phyloP scores from a whole-genome alignment of 768 basidiomycete species.

The Calocera viscosa region DNA sequence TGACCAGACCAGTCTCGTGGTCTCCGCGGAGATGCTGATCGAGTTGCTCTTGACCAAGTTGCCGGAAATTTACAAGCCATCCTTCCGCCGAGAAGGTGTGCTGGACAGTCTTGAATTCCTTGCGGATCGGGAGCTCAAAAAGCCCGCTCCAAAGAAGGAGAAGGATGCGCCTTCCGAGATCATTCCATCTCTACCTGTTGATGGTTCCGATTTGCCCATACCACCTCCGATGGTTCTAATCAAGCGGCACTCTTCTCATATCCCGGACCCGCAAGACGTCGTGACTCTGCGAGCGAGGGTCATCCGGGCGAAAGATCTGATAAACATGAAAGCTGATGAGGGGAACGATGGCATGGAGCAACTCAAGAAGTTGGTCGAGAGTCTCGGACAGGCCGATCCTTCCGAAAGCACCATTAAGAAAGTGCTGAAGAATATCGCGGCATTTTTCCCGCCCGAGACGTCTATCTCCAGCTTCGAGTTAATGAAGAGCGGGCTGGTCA shows the following conservation, averaged over 20 bases:
- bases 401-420: constrained; percentile 52
- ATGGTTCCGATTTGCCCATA: constrained; percentile 24
- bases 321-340: constrained; percentile 40
- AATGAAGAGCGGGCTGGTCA: constrained; percentile 84
- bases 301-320: constrained; percentile 68
- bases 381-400: constrained; percentile 42
- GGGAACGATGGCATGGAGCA: constrained; percentile 51
- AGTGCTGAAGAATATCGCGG: constrained; percentile 61
- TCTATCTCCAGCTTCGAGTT: constrained; percentile 94
- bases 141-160: constrained; percentile 38
- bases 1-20: constrained; percentile 77
- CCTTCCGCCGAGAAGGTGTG: constrained; percentile 89
- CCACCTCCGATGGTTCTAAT: constrained; percentile 20
- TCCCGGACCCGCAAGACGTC: constrained; percentile 75
- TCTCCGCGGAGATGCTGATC: constrained; percentile 82
- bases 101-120: constrained; percentile 83
- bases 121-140: constrained; percentile 49
- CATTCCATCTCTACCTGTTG: constrained; percentile 32
- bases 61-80: constrained; percentile 70
- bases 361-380: constrained; percentile 43
- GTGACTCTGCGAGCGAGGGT: constrained; percentile 86
- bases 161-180: constrained; percentile 25
- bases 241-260: constrained; percentile 56
- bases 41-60: constrained; percentile 80
- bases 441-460: constrained; percentile 59